Evolutionary conservation across 2,329 filamentous ascomycete genomes (phyloP).

Genomic region (Paraconiothyrium sp.): DNA sequence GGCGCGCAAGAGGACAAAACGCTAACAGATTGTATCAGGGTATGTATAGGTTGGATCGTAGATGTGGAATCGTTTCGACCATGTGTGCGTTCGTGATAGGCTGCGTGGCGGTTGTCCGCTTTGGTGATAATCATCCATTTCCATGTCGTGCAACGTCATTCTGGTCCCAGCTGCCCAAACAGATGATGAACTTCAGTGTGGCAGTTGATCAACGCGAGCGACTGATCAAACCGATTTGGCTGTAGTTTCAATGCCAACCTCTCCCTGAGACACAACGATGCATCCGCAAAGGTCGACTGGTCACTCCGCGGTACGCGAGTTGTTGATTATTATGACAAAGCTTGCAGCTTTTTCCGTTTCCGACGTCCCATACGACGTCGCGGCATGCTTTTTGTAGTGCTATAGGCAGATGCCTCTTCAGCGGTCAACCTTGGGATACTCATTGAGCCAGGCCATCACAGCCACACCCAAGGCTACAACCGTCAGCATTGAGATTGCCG

Average conservation of each 20-base stretch:
- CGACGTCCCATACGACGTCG: background rate
- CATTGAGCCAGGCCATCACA: conserved; percentile 54
- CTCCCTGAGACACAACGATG: background rate
- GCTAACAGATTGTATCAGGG: conserved; percentile 8
- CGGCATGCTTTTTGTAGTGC: conserved; percentile 6
- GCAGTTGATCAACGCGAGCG: background rate
- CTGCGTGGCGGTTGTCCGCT: conserved; percentile 3
- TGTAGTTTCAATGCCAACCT: background rate
- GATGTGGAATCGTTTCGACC: conserved; percentile 9
- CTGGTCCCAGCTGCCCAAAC: conserved; percentile 1
- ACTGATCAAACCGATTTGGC: background rate
- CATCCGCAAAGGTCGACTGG: background rate
- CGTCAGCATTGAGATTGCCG: conserved; percentile 49
- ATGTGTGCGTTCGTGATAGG: conserved; percentile 14
- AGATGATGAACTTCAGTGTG: conserved; percentile 5
- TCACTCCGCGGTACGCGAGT: background rate
- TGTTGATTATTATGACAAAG: background rate
- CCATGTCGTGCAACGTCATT: conserved; percentile 10
- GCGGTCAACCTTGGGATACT: conserved; percentile 57
- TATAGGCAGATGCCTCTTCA: conserved; percentile 37
- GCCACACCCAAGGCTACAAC: conserved; percentile 53
- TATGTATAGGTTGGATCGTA: conserved; percentile 7
- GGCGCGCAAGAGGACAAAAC: conserved; percentile 12
- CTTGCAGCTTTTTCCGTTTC: background rate
- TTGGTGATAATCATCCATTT: conserved; percentile 1